Evolutionary conservation across 129 eudicot species (phyloP).

Genomic region (Artemisia argyi): DNA sequence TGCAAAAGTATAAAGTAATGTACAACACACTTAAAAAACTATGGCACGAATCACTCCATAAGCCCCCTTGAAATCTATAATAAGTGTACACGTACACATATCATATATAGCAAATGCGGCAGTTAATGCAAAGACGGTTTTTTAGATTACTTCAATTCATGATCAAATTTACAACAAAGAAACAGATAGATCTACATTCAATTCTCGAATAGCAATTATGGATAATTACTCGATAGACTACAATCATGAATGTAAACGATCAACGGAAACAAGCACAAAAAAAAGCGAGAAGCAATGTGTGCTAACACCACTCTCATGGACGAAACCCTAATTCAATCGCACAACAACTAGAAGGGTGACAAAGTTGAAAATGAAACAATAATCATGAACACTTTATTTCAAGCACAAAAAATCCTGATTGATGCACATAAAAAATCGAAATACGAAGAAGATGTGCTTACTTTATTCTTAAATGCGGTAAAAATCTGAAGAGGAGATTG

Average conservation of each 20-base stretch:
- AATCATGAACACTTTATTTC: not conserved
- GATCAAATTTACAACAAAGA: not conserved
- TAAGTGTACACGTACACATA: not conserved
- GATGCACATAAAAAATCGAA: constrained; percentile 2
- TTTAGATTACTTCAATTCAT: not conserved
- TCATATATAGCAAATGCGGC: constrained; percentile 1
- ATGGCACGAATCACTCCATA: no score
- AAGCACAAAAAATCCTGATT: not conserved
- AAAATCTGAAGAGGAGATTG: not conserved
- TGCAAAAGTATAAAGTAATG: no score
- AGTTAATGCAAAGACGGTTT: not conserved
- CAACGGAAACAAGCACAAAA: constrained; percentile 2
- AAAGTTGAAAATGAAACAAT: constrained; percentile 6
- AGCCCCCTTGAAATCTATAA: not conserved
- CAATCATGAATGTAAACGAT: not conserved
- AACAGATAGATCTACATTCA: constrained; percentile 13
- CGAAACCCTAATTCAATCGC: constrained; percentile 14
- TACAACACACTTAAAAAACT: no score
- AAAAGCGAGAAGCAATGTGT: not conserved
- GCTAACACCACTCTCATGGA: not conserved
- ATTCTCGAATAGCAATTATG: constrained; percentile 1
- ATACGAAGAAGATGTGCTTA: not conserved
- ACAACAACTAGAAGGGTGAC: not conserved
- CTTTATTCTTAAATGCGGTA: not conserved
- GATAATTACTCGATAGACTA: constrained; percentile 3